Percentiles rank a stretch among this genome's conserved stretches.
These are phyloP conservation scores for Ceratobasidium sp. DNA, from an alignment of 1,284 basidiomycete species.

Conservation along the genomic window DNA sequence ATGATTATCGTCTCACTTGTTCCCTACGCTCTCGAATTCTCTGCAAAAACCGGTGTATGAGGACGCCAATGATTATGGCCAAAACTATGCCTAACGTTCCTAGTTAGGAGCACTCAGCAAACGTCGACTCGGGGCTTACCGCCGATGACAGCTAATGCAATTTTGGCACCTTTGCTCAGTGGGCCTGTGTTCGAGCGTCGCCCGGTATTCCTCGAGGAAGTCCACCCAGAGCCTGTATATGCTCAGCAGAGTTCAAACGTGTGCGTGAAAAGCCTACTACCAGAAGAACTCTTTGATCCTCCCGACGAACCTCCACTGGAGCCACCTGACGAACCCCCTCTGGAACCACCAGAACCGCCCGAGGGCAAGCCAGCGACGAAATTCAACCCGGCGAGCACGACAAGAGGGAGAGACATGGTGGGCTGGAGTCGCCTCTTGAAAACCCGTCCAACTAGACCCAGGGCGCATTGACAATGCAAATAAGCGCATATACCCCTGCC, in stretches of 20 bases:
- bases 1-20: not conserved
- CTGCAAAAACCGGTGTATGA: not conserved
- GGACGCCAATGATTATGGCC: constrained; percentile 6
- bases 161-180: constrained; percentile 36
- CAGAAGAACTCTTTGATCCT: not conserved
- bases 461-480: not conserved
- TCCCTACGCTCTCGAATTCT: constrained; percentile 1
- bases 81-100: constrained; percentile 13
- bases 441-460: not conserved
- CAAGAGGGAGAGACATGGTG: constrained; percentile 13
- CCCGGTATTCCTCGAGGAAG: constrained; percentile 37
- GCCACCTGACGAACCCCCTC: constrained; percentile 20
- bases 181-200: constrained; percentile 17
- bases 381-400: constrained; percentile 8
- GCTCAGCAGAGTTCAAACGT: not conserved
- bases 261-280: not conserved
- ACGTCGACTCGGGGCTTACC: not conserved
- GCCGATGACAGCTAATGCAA: constrained; percentile 26
- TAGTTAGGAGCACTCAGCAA: not conserved
- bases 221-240: constrained; percentile 34
- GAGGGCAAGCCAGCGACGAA: constrained; percentile 24
- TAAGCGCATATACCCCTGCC: constrained; percentile 25
- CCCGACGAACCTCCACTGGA: constrained; percentile 7
- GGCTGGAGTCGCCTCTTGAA: not conserved
- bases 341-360: constrained; percentile 33